Percentiles rank a stretch among this genome's conserved stretches.
Conservation (phyloP, 2,329 filamentous ascomycete species). For the Calonectria multiphialidica region DNA sequence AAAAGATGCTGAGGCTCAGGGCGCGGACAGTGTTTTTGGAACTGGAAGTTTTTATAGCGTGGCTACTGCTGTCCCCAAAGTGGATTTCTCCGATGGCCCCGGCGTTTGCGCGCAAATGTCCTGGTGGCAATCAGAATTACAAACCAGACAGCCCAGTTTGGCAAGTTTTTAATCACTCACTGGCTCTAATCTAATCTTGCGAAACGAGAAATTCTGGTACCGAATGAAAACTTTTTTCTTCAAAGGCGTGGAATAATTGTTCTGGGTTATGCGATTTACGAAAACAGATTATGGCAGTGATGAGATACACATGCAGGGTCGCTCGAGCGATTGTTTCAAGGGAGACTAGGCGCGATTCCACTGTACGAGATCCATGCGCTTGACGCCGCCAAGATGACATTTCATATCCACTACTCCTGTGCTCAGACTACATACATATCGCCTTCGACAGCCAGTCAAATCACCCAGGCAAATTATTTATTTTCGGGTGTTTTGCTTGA, state of each 20-base stretch:
- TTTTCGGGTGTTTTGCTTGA: not conserved
- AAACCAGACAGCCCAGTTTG: not conserved
- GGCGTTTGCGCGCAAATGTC: conserved; percentile 23
- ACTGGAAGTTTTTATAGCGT: conserved; percentile 42
- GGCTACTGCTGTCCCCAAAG: conserved; percentile 27
- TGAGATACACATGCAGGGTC: not conserved
- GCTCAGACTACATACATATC: not conserved
- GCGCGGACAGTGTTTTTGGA: conserved; percentile 31
- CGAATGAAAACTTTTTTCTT: not conserved
- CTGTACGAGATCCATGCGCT: not conserved
- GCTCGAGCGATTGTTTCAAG: not conserved
- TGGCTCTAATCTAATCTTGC: not conserved
- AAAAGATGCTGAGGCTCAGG: conserved; percentile 14
- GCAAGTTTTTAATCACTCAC: conserved; percentile 25
- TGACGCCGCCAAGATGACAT: not conserved
- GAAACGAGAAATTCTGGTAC: not conserved
- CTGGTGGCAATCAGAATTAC: conserved; percentile 23
- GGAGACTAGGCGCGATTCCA: conserved; percentile 5
- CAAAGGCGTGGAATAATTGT: not conserved
- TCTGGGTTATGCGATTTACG: not conserved
- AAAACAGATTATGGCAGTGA: not conserved
- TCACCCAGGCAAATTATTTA: not conserved
- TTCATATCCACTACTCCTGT: not conserved
- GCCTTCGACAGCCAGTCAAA: no score
- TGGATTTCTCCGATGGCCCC: conserved; percentile 32